Evolutionary conservation across 768 basidiomycete genomes (phyloP).

Genomic region (Daedalea quercina): DNA sequence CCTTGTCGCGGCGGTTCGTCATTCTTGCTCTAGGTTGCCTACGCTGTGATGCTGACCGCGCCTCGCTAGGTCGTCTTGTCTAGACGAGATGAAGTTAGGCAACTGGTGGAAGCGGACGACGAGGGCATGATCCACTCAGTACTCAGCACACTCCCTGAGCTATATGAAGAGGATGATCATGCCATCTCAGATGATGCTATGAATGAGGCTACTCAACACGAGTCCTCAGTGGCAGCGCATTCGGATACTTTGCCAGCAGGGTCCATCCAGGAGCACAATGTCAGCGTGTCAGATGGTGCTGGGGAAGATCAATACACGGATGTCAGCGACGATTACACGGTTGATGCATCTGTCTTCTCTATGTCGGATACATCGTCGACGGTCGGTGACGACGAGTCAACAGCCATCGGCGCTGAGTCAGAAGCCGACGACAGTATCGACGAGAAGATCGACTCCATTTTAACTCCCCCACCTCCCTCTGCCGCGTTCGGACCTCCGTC

Average conservation of each 20-base stretch:
- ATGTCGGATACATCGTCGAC: not conserved
- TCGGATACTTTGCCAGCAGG: too few relatives aligned
- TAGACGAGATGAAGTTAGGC: constrained; percentile 60
- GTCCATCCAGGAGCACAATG: too few relatives aligned
- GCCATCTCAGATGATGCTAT: constrained; percentile 2
- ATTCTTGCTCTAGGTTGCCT: too few relatives aligned
- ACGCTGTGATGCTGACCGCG: not conserved
- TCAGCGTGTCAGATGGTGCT: not conserved
- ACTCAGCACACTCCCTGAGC: constrained; percentile 55
- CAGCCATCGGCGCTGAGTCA: not conserved
- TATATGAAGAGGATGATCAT: constrained; percentile 36
- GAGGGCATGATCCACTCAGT: constrained; percentile 80
- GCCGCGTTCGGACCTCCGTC: not conserved
- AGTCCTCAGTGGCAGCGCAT: not conserved
- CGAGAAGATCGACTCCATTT: not conserved
- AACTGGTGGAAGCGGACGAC: constrained; percentile 61
- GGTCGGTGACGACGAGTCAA: not conserved
- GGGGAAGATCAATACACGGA: not conserved
- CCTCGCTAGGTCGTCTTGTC: constrained; percentile 57
- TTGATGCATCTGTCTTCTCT: not conserved
- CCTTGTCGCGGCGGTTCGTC: constrained; percentile 72
- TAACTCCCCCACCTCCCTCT: not conserved
- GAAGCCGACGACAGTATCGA: not conserved
- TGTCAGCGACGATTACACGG: not conserved
- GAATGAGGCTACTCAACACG: not conserved